Conservation (phyloP, 2,329 filamentous ascomycete genomes). For the Harringtonia lauricola region DNA sequence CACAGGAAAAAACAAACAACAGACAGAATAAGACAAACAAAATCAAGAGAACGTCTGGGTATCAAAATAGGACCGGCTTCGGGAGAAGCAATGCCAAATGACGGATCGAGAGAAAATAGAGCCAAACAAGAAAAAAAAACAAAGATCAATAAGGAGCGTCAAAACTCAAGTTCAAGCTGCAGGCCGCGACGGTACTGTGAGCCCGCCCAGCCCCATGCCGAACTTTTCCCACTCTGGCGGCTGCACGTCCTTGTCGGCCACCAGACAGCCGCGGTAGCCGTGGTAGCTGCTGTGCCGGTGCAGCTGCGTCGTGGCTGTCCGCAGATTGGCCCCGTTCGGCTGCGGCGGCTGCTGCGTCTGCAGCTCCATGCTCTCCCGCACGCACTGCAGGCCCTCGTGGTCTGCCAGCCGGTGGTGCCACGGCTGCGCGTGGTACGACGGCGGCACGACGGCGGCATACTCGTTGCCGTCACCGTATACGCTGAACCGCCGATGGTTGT, state of each 20-base stretch:
- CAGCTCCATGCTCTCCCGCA: constrained; percentile 2
- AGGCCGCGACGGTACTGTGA: constrained; percentile 17
- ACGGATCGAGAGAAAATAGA: neutral
- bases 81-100: neutral
- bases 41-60: constrained; percentile 4
- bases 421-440: neutral
- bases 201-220: constrained; percentile 29
- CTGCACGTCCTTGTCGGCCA: constrained; percentile 14
- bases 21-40: neutral
- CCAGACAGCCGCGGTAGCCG: neutral
- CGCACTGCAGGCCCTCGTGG: constrained; percentile 4
- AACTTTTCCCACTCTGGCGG: constrained; percentile 37
- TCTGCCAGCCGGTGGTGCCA: neutral
- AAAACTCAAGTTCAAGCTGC: neutral
- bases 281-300: constrained; percentile 10
- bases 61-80: constrained; percentile 4
- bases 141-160: neutral
- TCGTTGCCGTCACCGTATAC: constrained; percentile 10
- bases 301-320: neutral
- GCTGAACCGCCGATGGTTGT: constrained; percentile 9
- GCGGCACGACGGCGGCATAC: neutral
- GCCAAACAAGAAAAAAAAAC: neutral
- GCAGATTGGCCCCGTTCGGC: neutral
- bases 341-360: neutral
- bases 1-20: neutral